Evolutionary conservation across 768 basidiomycete genomes (phyloP), one percentile per base, ranked within the genome.

Genomic region (Trametes gibbosa): DNA sequence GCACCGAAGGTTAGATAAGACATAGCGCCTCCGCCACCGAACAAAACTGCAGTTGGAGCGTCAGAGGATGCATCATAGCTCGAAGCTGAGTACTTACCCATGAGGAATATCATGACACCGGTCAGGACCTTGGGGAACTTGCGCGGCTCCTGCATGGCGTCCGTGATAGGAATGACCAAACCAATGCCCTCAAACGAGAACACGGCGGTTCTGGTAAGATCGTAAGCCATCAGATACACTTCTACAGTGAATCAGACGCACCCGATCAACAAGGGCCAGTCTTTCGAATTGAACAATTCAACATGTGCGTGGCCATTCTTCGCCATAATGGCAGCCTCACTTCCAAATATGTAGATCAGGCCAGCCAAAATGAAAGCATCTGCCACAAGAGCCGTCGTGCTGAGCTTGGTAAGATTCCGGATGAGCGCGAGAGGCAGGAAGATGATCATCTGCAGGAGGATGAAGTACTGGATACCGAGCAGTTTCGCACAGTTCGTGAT

Each of bases 131-230:
- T 76, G 5, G 96, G 95, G 81, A 98, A 97, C 74, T 93, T 95
- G 67, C 83, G 86, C 2, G 96, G 97, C 69, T 98, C 94, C 24
- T 83, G 82, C 97, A 99, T 99, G 5, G 95, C 87, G 70, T 99
- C 95, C 13, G 92, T 93, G 67, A 99, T 97, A 19, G 97, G 97
- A 61, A 99, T 92, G 62, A 99, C 88, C 74, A 98, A 77, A 48
- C 96, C 97, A 64, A 99, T 93, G 9, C 96, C 96, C 73, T 99
- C 96, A 66, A 98, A 99, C 1, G 97, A 93, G 73, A 98, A 98
- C 29, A 98, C 96, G 3, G 97, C 96, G 23, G 97, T 98, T 8
- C 95, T 93, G 61, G 25, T 34, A 25, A 24, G n/a, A 58, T n/a
- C 43, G 61, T 48, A 40, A 55, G 62, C 42, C 37, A 17, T 25